These are phyloP conservation scores for Ettlia oleoabundans DNA, from an alignment of 139 green algal genomes.

Conservation along the genomic window DNA sequence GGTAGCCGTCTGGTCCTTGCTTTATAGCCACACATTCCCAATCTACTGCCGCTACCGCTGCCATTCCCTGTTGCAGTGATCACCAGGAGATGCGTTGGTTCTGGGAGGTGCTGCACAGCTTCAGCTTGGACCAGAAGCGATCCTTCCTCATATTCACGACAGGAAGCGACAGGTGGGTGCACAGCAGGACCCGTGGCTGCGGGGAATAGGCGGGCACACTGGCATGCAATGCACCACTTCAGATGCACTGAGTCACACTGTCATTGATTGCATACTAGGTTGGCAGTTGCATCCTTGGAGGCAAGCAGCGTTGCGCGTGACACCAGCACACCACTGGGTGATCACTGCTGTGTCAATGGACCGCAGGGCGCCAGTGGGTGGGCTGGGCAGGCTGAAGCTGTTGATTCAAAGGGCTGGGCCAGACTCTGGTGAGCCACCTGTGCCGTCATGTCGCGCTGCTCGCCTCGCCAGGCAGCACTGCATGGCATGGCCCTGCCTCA, in stretches of 20 bases:
- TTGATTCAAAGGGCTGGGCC: constrained; percentile 49
- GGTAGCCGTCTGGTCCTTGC: neutral
- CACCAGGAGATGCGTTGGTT: constrained; percentile 55
- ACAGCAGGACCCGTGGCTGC: too few relatives aligned
- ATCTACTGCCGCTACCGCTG: neutral
- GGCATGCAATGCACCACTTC: too few relatives aligned
- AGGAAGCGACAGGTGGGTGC: constrained; percentile 54
- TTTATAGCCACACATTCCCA: neutral
- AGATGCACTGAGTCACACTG: too few relatives aligned
- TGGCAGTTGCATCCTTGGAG: too few relatives aligned
- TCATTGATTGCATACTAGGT: too few relatives aligned
- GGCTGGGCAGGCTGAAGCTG: constrained; percentile 45
- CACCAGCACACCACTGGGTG: neutral
- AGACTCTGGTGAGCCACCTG: constrained; percentile 42
- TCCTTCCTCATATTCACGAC: constrained; percentile 54
- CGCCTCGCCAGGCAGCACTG: too few relatives aligned
- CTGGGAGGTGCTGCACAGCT: constrained; percentile 59
- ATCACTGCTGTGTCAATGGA: neutral
- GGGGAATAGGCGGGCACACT: too few relatives aligned
- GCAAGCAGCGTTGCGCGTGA: too few relatives aligned
- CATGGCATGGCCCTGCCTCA: too few relatives aligned
- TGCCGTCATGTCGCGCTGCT: too few relatives aligned
- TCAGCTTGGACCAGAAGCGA: constrained; percentile 57
- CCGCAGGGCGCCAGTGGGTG: constrained; percentile 52
- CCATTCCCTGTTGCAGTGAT: constrained; percentile 8